phyloP scores from a whole-genome alignment of 2,329 filamentous ascomycete species.

The Cryphonectria naterciae region DNA sequence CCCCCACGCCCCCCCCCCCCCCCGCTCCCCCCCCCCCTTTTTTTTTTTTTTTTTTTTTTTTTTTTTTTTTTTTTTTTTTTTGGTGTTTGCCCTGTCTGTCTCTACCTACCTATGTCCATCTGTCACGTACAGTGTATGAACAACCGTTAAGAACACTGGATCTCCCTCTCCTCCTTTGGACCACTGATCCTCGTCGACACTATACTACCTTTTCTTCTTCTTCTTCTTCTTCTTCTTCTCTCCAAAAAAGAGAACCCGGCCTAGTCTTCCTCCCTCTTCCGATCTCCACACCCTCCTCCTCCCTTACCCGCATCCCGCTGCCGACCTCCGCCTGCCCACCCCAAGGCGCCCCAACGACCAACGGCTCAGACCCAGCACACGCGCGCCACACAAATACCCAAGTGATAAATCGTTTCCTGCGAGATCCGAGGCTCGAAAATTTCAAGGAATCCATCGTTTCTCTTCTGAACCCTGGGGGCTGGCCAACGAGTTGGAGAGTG shows the following conservation, averaged over 20 bases:
- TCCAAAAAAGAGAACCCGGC: not conserved
- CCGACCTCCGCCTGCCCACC: not conserved
- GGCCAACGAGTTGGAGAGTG: not conserved
- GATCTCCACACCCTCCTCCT: conserved; percentile 2
- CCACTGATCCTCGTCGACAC: not conserved
- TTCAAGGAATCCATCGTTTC: not conserved
- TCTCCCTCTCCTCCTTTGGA: not conserved
- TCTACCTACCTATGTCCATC: not conserved
- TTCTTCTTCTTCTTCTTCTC: not conserved
- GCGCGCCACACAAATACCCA: not conserved
- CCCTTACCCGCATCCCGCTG: conserved; percentile 5
- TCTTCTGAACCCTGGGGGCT: not conserved
- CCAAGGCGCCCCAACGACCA: not conserved
- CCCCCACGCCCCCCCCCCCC: too few relatives aligned
- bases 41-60: not conserved
- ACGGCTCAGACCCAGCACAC: too few relatives aligned
- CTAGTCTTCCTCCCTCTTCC: not conserved
- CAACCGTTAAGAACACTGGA: not conserved
- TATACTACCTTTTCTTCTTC: not conserved
- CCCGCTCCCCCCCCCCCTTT: too few relatives aligned
- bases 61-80: too few relatives aligned
- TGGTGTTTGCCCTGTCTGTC: not conserved
- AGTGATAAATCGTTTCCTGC: not conserved
- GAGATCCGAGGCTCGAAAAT: not conserved
- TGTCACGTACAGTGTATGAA: not conserved